Conservation (phyloP, 441 rosid species). For the Bocquillonia castaneifolia region DNA sequence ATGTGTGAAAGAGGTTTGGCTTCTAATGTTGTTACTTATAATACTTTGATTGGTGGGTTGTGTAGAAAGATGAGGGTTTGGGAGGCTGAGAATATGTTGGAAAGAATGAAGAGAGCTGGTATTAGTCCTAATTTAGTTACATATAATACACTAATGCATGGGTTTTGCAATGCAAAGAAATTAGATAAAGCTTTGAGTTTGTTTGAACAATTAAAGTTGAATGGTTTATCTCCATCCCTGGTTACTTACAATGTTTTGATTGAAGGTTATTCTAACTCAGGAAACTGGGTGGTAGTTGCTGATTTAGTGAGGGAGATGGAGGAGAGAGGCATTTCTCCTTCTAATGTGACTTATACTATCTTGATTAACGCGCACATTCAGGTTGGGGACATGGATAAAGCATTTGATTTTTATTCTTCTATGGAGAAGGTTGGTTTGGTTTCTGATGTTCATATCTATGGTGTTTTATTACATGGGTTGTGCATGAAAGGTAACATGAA, state of each 20-base stretch:
- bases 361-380: slow-evolving; percentile 46
- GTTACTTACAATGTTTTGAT: slow-evolving; percentile 61
- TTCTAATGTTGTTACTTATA: slow-evolving; percentile 55
- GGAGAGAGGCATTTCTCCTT: slow-evolving; percentile 65
- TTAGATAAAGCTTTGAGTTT: slow-evolving; percentile 45
- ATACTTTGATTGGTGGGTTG: slow-evolving; percentile 54
- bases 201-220: slow-evolving; percentile 45
- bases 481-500: slow-evolving; percentile 67
- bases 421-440: slow-evolving; percentile 57
- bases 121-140: slow-evolving; percentile 56
- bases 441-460: slow-evolving; percentile 52
- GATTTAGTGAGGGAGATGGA: slow-evolving; percentile 69
- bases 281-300: slow-evolving; percentile 36
- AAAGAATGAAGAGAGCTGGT: slow-evolving; percentile 44
- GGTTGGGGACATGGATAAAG: slow-evolving; percentile 52
- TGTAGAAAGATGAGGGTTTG: slow-evolving; percentile 38
- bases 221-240: slow-evolving; percentile 53
- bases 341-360: slow-evolving; percentile 63
- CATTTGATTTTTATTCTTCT: slow-evolving; percentile 41
- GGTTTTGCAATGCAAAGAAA: slow-evolving; percentile 44
- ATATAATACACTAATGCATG: slow-evolving; percentile 54
- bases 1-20: slow-evolving; percentile 59
- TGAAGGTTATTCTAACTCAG: slow-evolving; percentile 45
- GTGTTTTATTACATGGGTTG: slow-evolving; percentile 66
- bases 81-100: slow-evolving; percentile 51